Conservation (phyloP, 345 rosid genomes). For the Zanthoxylum bungeanum region DNA sequence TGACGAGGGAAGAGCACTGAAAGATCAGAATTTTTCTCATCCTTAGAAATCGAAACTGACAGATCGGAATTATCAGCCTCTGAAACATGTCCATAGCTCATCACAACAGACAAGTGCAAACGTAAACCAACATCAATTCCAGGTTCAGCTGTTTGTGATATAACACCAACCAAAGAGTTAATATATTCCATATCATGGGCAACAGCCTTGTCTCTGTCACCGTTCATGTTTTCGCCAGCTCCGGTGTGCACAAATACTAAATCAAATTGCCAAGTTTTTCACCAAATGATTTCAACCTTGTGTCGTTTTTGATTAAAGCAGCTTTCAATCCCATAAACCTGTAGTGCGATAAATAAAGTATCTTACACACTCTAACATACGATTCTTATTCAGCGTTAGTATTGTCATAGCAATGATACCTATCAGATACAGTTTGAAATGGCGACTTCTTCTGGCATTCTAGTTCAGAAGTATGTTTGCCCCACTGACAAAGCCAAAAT, state of each 20-base stretch:
- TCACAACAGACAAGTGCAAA: conserved; percentile 69
- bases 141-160: conserved; percentile 47
- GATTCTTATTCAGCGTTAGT: background rate
- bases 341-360: conserved; percentile 11
- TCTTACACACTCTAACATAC: background rate
- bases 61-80: conserved; percentile 33
- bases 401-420: conserved; percentile 36
- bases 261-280: conserved; percentile 61
- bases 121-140: conserved; percentile 56
- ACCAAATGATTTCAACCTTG: conserved; percentile 46
- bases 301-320: conserved; percentile 53
- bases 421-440: conserved; percentile 46
- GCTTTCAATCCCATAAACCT: conserved; percentile 91
- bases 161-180: conserved; percentile 52
- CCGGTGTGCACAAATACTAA: conserved; percentile 63
- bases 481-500: conserved; percentile 31
- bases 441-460: conserved; percentile 20
- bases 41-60: conserved; percentile 36
- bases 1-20: conserved; percentile 59
- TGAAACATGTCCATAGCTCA: conserved; percentile 61
- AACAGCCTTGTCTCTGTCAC: conserved; percentile 16
- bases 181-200: conserved; percentile 30
- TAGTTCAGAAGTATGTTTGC: conserved; percentile 21
- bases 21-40: conserved; percentile 36
- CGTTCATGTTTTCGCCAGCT: conserved; percentile 29